Evolutionary conservation across 495 filamentous ascomycete species (phyloP), one percentile per base, ranked within the genome.

Genomic region (Podospora fimiseda): DNA sequence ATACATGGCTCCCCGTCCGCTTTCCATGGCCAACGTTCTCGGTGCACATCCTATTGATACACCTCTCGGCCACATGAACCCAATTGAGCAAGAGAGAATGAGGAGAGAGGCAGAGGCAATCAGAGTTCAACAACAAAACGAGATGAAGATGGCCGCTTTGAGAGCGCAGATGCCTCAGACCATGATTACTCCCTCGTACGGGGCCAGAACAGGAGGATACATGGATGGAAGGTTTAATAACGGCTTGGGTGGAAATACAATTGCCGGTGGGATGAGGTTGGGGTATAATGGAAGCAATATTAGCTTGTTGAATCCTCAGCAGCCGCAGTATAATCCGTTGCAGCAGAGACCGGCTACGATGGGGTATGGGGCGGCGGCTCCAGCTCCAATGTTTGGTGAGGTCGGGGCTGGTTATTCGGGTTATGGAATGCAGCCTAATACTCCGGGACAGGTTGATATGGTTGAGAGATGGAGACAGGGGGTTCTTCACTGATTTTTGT

Each of bases 1-100:
- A 23, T 18, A 39, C 27, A 41, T 61, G 53, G 52, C 66, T 58
- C 55, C 65, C 8, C 65, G 67, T 7, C 73, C 75, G 43, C 68
- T 80, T 37, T 88, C 84, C 63, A 85, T 91, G 82, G 82, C 85
- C 1, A 80, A 89, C 60, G 70, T 93, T 6, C 65, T 71, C 14
- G 56, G 50, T 54, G 68, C 72, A n/a, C 79, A 84, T 62, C 83
- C 58, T 16, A 48, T 58, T 18, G 60, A 62, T 1, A 76, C 7
- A 55, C 71, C 46, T 65, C 71, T 46, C 19, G 50, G 52, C 46
- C 30, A 23, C 9, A 53, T 61, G 40, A 71, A 66, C 39, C 71
- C 67, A 2, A 57, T 68, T 2, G 60, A 70, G 20, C 61, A 56
- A 27, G 55, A 72, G 23, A 66, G 72, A 9, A 55, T 71, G 22